These are phyloP conservation scores for Calamus simplicifolius DNA, from an alignment of 176 grass and related monocot species.

Conservation along the genomic window DNA sequence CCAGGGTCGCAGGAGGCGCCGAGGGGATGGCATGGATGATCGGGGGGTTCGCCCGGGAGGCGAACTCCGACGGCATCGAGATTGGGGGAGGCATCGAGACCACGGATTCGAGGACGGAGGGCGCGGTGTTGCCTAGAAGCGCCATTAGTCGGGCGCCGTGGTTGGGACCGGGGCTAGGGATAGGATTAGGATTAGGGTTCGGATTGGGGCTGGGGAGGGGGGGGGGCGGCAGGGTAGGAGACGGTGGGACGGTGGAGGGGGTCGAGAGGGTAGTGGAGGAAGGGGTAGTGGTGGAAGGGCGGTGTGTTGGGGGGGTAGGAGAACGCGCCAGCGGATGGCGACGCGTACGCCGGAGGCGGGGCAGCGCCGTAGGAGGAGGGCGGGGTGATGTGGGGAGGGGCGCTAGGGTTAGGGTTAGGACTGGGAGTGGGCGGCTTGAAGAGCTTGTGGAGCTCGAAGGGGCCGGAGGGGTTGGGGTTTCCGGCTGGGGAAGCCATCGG, in stretches of 20 bases:
- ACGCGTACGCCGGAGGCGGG: constrained; percentile 4
- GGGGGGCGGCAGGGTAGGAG: constrained; percentile 24
- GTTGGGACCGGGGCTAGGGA: constrained; percentile 21
- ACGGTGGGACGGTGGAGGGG: constrained; percentile 26
- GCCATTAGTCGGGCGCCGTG: constrained; percentile 72
- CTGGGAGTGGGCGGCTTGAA: constrained; percentile 36
- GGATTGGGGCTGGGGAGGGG: constrained; percentile 33
- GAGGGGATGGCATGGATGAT: constrained; percentile 38
- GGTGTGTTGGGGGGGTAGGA: constrained; percentile 54
- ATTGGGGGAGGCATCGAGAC: constrained; percentile 39
- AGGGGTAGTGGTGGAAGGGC: constrained; percentile 47
- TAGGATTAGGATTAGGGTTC: constrained; percentile 13
- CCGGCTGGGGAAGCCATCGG: constrained; percentile 63
- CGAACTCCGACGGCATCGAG: constrained; percentile 28
- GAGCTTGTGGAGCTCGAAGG: constrained; percentile 40
- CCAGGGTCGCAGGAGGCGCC: constrained; percentile 29
- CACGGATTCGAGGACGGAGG: constrained; percentile 42
- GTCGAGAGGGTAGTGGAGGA: constrained; percentile 36
- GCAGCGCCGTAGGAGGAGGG: constrained; percentile 27
- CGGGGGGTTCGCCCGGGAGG: constrained; percentile 13
- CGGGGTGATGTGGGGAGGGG: constrained; percentile 16
- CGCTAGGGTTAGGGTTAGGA: constrained; percentile 21
- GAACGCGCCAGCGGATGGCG: constrained; percentile 39
- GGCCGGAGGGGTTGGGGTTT: constrained; percentile 34
- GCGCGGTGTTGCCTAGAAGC: constrained; percentile 50